Base-by-base conservation (phyloP, 495 filamentous ascomycete genomes). In the Aspergillus sparsus region DNA sequence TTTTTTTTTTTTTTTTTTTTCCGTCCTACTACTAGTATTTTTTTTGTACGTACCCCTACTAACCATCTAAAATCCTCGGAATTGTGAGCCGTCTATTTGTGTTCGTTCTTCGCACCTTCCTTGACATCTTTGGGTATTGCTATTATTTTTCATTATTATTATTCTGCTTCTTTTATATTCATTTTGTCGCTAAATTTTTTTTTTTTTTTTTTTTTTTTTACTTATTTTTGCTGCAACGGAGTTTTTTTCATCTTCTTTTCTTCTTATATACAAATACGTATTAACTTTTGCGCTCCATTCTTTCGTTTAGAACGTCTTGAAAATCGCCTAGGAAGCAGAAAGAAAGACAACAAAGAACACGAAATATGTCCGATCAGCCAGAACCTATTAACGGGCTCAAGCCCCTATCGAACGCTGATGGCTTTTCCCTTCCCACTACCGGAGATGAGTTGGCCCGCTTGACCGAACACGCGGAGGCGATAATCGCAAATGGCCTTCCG, bases 401-500 rank as follows among this genome's bases (percentile, higher is more conserved):
- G 58, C 72, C 71, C 8, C 46, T 71, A 44, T 74, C 72, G 16
- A 74, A 76, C 58, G 68, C 55, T 11, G 70, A 75, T 31, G 70
- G 70, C 18, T 62, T 70, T 46, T 69, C 70, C 31, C 55, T 75
- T 12, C 62, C 68, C 15, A 68, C 69, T 1, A 74, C 65, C 46
- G 72, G 66, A 42, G 64, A 59, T 55, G 74, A 78, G 15, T 53
- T 76, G 44, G 66, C 72, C 16, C 74, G 69, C 5, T 67, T 74
- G 27, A 67, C 69, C 60, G 68, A 64, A 56, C 74, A 68, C 55
- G 70, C 65, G 9, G 71, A 70, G 11, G 64, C 72, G 15, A 51
- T 69, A 3, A 60, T 75, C 39, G 66, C 71, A 46, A 72, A 74
- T 57, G 76, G 76, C 1, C 68, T 76, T 31, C 67, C 76, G 2